Evolutionary conservation across 1,284 basidiomycete species (phyloP), one percentile per base, ranked within the genome.

Genomic region (Moesziomyces antarcticus): DNA sequence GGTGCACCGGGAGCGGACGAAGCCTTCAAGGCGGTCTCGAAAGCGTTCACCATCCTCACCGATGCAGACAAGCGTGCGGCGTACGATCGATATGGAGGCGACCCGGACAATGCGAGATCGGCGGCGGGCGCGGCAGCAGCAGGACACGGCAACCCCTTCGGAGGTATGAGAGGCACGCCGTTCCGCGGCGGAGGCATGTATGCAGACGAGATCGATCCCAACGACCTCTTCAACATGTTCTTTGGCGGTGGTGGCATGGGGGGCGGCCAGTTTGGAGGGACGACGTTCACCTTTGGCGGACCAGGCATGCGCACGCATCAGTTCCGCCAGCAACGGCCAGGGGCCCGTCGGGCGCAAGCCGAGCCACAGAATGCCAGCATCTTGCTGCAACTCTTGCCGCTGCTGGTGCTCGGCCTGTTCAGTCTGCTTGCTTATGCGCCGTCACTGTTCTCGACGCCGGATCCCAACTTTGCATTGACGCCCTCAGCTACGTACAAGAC

Each of bases 181-280:
- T 65, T 65, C 61, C 48, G 73, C 10, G 56, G 66, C 11, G 74
- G 74, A 2, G 59, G 56, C 9, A 75, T 75, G 63, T 74, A 53
- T 33, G 66, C 93, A 11, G 90, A 90, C 54, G 95, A 97, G 83
- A 87, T 99, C 76, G 94, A 92, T 64, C 94, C 96, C 1, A 94
- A 97, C 85, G 96, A 99, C 72, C 83, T 99, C 56, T 99, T 99
- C 88, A 96, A 97, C 83, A 95, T 97, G 92, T 98, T 99, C 89
- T 99, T 99, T 84, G 94, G 93, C 22, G 91, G 91, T 20, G 90
- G 88, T 14, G 24, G 24, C 24, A 87, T 87, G 55, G 85, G 85
- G 35, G 64, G 64, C 20, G 53, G 55, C 7, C 64, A 67, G 20
- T 73, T 73, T n/a, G 62, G 66, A 14, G 76, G 78, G 0, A 77